Percentiles rank a stretch among this genome's conserved stretches.
These are phyloP conservation scores for Aspergillus ustus DNA, from an alignment of 2,329 filamentous ascomycete species.

Conservation along the genomic window DNA sequence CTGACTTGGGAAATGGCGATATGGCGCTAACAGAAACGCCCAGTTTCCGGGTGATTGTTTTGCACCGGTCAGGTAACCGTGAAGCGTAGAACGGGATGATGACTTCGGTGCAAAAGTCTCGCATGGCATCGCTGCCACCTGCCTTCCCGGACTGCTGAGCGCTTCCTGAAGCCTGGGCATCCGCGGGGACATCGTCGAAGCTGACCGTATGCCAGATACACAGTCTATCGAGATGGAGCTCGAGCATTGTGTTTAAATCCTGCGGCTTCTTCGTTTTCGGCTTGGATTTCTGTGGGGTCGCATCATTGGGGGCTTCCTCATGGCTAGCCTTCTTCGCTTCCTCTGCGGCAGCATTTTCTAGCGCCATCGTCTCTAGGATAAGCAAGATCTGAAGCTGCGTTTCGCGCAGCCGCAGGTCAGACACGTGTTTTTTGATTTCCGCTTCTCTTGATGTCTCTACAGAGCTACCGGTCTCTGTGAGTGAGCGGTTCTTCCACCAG, in stretches of 20 bases:
- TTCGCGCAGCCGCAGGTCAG: slow-evolving; percentile 52
- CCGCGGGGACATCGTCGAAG: slow-evolving; percentile 40
- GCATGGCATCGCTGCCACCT: slow-evolving; percentile 49
- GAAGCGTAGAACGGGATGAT: slow-evolving; percentile 55
- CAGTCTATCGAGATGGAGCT: slow-evolving; percentile 53
- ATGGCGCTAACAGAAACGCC: slow-evolving; percentile 45
- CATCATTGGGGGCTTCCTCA: slow-evolving; percentile 19
- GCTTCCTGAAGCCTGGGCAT: slow-evolving; percentile 34
- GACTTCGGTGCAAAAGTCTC: slow-evolving; percentile 56
- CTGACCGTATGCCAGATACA: slow-evolving; percentile 57
- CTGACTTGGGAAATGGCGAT: slow-evolving; percentile 41
- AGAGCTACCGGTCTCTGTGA: slow-evolving; percentile 32
- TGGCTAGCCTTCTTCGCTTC: slow-evolving; percentile 24
- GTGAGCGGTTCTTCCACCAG: slow-evolving; percentile 52
- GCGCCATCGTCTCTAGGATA: slow-evolving; percentile 51
- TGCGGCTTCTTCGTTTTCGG: slow-evolving; percentile 45
- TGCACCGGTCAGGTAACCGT: slow-evolving; percentile 53
- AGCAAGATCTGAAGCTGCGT: slow-evolving; percentile 56
- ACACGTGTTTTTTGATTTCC: slow-evolving; percentile 46
- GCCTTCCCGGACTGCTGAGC: slow-evolving; percentile 38
- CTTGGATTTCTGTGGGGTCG: slow-evolving; percentile 26
- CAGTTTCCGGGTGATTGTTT: slow-evolving; percentile 52
- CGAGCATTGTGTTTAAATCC: slow-evolving; percentile 49
- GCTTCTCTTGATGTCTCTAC: slow-evolving; percentile 38
- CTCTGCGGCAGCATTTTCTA: slow-evolving; percentile 39